Evolutionary conservation across 164 flowering plant species (phyloP).

Genomic region (Stephania yunnanensis): DNA sequence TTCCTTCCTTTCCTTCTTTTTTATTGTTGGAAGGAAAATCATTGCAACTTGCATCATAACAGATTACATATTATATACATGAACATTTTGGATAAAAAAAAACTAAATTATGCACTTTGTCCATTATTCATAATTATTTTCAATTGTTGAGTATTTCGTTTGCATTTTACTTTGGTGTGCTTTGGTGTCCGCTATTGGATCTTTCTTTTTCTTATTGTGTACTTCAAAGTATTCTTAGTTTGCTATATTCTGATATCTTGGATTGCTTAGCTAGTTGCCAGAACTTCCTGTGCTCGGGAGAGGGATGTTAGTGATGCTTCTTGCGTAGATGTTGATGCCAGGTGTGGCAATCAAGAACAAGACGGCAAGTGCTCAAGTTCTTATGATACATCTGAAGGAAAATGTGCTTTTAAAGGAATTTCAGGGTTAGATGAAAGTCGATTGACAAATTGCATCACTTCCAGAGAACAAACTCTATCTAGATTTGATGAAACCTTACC

Average conservation of each 20-base stretch:
- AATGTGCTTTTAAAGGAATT: conserved; percentile 4
- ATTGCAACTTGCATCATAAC: not conserved
- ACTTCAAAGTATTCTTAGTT: not conserved
- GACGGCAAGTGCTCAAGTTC: not conserved
- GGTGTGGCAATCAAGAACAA: conserved; percentile 13
- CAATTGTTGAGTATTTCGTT: not conserved
- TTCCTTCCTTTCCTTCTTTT: too few relatives aligned
- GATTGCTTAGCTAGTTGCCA: conserved; percentile 17
- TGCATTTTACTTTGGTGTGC: not conserved
- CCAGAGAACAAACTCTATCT: conserved; percentile 11
- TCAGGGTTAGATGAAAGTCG: conserved; percentile 15
- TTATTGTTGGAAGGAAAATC: not conserved
- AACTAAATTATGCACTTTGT: too few relatives aligned
- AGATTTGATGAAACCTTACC: conserved; percentile 12
- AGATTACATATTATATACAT: not conserved
- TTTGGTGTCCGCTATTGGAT: not conserved
- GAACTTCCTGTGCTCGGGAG: conserved; percentile 3
- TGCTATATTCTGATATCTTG: not conserved
- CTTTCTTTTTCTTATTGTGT: not conserved
- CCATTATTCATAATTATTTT: too few relatives aligned
- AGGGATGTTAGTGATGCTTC: conserved; percentile 6
- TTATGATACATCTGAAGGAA: conserved; percentile 13
- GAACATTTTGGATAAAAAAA: not conserved
- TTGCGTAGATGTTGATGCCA: conserved; percentile 13
- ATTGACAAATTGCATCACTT: conserved; percentile 9